A percentile compares a stretch with the other conserved stretches of the same genome.
Conservation (phyloP, 257 asterid species). For the Solanum arcanum region DNA sequence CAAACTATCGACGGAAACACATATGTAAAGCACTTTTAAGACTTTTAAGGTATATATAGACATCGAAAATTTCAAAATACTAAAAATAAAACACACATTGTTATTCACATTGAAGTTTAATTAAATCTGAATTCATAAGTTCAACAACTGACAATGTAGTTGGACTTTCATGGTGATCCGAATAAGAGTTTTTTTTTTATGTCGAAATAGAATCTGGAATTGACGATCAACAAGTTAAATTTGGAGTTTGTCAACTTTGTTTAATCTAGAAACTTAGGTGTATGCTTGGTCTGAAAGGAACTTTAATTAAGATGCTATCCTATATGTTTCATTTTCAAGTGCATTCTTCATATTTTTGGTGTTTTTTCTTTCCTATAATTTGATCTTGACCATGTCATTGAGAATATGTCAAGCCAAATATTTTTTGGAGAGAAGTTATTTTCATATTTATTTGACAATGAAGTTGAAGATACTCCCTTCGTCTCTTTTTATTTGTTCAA, state of each 20-base stretch:
- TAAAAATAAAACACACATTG: neutral
- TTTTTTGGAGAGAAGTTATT: neutral
- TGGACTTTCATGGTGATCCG: neutral
- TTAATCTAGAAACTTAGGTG: neutral
- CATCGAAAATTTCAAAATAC: neutral
- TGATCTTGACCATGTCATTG: neutral
- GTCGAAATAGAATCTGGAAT: neutral
- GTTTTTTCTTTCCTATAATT: neutral
- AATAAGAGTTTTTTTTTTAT: neutral
- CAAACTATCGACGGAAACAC: neutral
- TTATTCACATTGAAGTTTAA: too few species aligned
- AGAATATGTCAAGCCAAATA: neutral
- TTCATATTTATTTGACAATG: neutral
- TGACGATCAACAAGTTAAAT: neutral
- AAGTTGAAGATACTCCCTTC: neutral
- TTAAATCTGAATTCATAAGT: too few species aligned
- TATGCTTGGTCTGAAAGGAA: neutral
- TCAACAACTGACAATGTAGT: neutral
- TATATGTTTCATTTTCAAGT: neutral
- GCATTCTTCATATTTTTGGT: neutral
- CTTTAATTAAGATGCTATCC: neutral
- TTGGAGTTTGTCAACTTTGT: neutral
- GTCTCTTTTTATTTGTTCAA: too few species aligned
- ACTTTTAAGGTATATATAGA: neutral
- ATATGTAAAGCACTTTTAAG: neutral